Evolutionary conservation across 306 rosid species (phyloP).

Genomic region (Glycine latifolia): DNA sequence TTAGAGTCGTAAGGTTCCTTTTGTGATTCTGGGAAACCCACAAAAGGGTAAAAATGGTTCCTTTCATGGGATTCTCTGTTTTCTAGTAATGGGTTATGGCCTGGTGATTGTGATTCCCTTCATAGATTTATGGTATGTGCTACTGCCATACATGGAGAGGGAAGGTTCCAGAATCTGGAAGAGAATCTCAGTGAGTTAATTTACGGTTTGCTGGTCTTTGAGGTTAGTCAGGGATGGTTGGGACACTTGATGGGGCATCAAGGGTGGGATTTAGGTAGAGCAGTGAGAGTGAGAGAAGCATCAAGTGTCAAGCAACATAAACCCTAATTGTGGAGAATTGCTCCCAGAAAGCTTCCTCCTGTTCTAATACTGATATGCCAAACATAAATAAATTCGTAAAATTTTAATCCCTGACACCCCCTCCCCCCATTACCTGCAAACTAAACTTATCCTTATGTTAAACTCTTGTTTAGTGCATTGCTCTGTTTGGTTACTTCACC

Average conservation of each 20-base stretch:
- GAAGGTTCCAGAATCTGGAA: background rate
- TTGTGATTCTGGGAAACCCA: slow-evolving; percentile 11
- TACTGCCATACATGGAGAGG: background rate
- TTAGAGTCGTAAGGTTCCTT: background rate
- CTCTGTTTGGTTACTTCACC: background rate
- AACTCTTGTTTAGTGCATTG: slow-evolving; percentile 19
- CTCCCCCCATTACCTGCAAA: background rate
- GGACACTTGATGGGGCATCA: slow-evolving; percentile 54
- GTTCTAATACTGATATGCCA: no score
- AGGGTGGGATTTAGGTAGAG: slow-evolving; percentile 24
- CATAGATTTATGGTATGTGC: background rate
- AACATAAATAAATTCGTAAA: no score
- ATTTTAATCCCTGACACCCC: no score
- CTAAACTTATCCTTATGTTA: slow-evolving; percentile 5
- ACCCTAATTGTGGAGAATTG: slow-evolving; percentile 9
- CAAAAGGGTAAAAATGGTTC: background rate
- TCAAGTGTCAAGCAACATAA: slow-evolving; percentile 2
- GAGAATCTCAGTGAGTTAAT: background rate
- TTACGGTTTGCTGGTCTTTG: background rate
- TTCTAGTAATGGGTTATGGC: slow-evolving; percentile 19
- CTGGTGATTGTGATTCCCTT: background rate
- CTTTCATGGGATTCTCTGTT: slow-evolving; percentile 12
- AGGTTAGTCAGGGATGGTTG: slow-evolving; percentile 20
- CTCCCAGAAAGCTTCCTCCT: background rate
- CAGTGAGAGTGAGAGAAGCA: slow-evolving; percentile 25